A percentile compares a stretch with the other conserved stretches of the same genome.
Conservation (phyloP, 1,284 basidiomycete genomes). For the Peniophora sp. region DNA sequence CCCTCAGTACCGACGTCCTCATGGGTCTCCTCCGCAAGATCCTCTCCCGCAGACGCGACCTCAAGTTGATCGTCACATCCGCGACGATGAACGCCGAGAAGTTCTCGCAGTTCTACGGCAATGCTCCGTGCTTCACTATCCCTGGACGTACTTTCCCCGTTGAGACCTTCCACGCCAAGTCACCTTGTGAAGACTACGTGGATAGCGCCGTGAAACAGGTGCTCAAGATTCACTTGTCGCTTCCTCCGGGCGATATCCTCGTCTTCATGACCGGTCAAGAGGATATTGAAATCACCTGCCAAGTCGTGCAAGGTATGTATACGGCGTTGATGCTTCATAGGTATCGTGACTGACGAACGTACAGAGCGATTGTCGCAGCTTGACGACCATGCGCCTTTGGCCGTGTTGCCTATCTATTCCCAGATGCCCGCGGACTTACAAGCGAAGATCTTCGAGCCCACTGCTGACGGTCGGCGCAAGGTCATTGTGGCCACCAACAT, state of each 20-base stretch:
- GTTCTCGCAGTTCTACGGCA: constrained; percentile 95
- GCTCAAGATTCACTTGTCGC: constrained; percentile 90
- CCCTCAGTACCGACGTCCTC: constrained; percentile 91
- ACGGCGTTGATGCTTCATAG: constrained; percentile 19
- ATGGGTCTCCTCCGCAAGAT: constrained; percentile 96
- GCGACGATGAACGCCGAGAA: constrained; percentile 99
- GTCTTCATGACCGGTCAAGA: constrained; percentile 99
- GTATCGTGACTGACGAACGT: constrained; percentile 25
- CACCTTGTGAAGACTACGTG: constrained; percentile 98
- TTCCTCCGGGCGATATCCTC: constrained; percentile 92
- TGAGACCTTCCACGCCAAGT: constrained; percentile 92
- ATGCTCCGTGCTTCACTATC: constrained; percentile 93
- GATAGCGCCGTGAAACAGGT: constrained; percentile 98
- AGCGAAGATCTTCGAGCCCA: constrained; percentile 95
- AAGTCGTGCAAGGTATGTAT: constrained; percentile 71
- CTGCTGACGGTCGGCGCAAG: constrained; percentile 90
- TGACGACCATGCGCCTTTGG: constrained; percentile 81
- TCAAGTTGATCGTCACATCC: constrained; percentile 96
- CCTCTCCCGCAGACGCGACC: constrained; percentile 81
- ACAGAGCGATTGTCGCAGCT: constrained; percentile 86
- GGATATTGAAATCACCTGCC: constrained; percentile 94
- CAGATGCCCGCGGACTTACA: constrained; percentile 99
- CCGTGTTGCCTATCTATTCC: constrained; percentile 95
- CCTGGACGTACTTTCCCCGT: constrained; percentile 99
- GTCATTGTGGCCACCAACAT: constrained; percentile 99